Evolutionary conservation across 148 eudicot species (phyloP), one percentile per base, ranked within the genome.

Genomic region (Arbutus unedo): DNA sequence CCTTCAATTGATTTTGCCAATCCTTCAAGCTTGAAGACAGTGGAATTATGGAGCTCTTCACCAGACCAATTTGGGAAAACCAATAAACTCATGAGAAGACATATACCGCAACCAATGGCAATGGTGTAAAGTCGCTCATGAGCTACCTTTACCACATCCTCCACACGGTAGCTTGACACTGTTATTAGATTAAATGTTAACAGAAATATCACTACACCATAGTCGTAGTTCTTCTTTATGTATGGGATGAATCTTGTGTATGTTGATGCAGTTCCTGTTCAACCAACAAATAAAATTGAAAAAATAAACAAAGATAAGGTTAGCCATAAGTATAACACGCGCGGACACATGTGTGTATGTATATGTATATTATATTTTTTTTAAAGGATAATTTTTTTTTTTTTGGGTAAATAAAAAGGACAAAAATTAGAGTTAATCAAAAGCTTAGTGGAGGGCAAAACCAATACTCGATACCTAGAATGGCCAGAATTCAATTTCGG

Each of bases 61-160:
- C 99, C 98, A 0, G 99, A 94, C 99, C 99, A 96, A 76, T 90
- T 85, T 0, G 99, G 99, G 78, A 96, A 90, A 6, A 96, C 79
- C 50, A 94, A 75, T 38, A 94, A 89, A 82, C 93, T 92, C 95
- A 96, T 93, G 9, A 91, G 23, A n/a, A 96, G 94, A 82, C 97
- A 94, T 3, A 93, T 79, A 49, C 87, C 94, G 71, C 94, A 92
- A 13, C 99, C 99, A 31, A 94, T 91, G 78, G 90, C 92, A 16
- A 96, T 94, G 6, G 91, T 88, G 82, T 87, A 91, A 18, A 96
- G 77, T 4, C 97, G 89, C 4, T 91, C 90, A 4, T 89, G 89
- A 43, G 98, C 99, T 25, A 96, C 91, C 57, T 87, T 87, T n/a
- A 96, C 72, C 50, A 94, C 98, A 82, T 92, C 88, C 8, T 90